Percentiles rank a stretch among this genome's conserved stretches.
Conservation (phyloP, 176 grass and related monocot species). For the Coix lacrymajobi region DNA sequence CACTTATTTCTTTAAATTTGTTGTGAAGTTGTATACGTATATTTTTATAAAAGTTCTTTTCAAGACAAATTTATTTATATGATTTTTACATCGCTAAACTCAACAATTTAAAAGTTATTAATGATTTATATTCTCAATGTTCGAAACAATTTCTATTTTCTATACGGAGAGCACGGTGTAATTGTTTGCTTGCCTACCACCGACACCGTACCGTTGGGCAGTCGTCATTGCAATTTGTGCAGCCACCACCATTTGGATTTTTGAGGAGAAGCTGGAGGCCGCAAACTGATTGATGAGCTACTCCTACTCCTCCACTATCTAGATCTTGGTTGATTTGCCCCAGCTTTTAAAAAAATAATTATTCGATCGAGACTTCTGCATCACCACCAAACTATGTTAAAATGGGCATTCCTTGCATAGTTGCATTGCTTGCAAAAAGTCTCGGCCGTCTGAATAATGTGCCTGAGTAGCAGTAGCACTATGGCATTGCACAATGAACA, state of each 20-base stretch:
- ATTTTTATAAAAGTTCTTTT: no score
- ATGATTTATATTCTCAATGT: no score
- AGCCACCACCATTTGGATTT: not conserved
- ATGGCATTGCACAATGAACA: not conserved
- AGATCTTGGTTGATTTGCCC: constrained; percentile 1
- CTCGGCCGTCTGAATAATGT: not conserved
- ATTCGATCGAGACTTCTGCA: not conserved
- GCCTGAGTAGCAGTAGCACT: not conserved
- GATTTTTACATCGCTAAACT: no score
- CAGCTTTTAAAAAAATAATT: not conserved
- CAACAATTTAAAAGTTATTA: no score
- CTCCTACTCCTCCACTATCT: not conserved
- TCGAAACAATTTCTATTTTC: no score
- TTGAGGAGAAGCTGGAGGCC: not conserved
- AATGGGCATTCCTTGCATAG: not conserved
- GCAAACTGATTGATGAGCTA: not conserved
- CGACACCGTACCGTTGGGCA: no score
- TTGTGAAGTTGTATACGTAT: no score
- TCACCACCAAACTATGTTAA: not conserved
- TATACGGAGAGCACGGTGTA: no score
- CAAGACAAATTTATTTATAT: no score
- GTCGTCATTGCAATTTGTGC: no score
- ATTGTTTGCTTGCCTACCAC: no score
- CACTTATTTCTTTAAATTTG: no score
- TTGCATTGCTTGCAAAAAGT: not conserved